These are phyloP conservation scores for Psilocybe sp. DNA, from an alignment of 768 basidiomycete species.

Conservation along the genomic window DNA sequence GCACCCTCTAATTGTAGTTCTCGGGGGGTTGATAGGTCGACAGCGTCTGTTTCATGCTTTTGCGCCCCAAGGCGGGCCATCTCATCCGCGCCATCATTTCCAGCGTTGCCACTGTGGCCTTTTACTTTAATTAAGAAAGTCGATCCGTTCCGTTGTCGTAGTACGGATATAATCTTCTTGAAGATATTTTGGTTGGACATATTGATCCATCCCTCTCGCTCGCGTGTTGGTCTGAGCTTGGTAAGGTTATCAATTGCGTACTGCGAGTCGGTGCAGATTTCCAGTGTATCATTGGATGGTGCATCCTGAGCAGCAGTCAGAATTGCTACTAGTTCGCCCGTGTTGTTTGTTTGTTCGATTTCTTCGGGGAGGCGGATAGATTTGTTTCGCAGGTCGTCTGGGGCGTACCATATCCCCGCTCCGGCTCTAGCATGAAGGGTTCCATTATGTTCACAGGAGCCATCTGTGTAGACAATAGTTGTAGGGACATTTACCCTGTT, in stretches of 20 bases:
- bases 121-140: constrained; percentile 11
- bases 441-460: constrained; percentile 5
- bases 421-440: constrained; percentile 9
- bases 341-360: constrained; percentile 12
- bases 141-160: not conserved
- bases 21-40: not conserved
- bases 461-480: constrained; percentile 5
- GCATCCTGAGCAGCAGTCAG: constrained; percentile 5
- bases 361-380: constrained; percentile 5
- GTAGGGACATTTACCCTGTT: not conserved
- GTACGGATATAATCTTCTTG: not conserved
- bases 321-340: constrained; percentile 15
- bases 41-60: not conserved
- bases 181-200: not conserved
- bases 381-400: constrained; percentile 8
- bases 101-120: constrained; percentile 10
- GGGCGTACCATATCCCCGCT: constrained; percentile 14
- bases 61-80: not conserved
- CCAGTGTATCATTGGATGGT: not conserved
- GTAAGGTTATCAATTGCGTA: constrained; percentile 12
- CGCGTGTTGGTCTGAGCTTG: not conserved
- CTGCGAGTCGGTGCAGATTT: constrained; percentile 14
- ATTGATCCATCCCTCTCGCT: constrained; percentile 12
- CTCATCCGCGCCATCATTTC: constrained; percentile 15
- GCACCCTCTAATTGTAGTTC: not conserved